phyloP scores from a whole-genome alignment of 208 protist species.

The Sergeia podlipaevii region DNA sequence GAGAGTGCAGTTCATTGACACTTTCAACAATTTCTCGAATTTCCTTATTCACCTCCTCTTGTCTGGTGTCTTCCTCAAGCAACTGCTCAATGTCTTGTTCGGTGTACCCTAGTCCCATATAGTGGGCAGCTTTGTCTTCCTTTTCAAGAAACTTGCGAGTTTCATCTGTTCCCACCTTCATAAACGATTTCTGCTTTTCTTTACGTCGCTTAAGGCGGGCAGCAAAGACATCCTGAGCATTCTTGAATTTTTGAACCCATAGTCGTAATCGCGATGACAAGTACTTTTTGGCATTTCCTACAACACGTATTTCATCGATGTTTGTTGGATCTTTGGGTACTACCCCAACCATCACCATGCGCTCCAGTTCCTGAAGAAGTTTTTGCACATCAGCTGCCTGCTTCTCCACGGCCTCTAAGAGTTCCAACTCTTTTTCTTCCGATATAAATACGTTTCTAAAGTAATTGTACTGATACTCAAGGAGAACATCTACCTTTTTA shows the following conservation, averaged over 20 bases:
- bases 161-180: constrained; percentile 51
- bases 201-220: constrained; percentile 41
- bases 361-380: constrained; percentile 63
- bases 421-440: constrained; percentile 38
- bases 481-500: constrained; percentile 32
- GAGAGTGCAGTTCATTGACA: constrained; percentile 81
- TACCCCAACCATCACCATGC: constrained; percentile 51
- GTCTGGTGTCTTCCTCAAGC: constrained; percentile 53
- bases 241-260: constrained; percentile 42
- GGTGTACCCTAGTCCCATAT: constrained; percentile 77
- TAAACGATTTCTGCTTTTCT: constrained; percentile 45
- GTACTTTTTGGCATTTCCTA: constrained; percentile 37
- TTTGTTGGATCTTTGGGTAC: constrained; percentile 24
- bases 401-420: constrained; percentile 32
- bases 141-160: constrained; percentile 41
- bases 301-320: constrained; percentile 45
- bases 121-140: constrained; percentile 59
- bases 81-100: constrained; percentile 74
- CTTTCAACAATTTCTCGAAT: constrained; percentile 74
- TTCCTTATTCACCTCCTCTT: constrained; percentile 60
- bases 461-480: constrained; percentile 35
- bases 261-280: constrained; percentile 38
- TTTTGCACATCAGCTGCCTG: constrained; percentile 31
- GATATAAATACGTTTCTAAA: constrained; percentile 46
- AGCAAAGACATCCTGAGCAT: constrained; percentile 53